Evolutionary conservation across 139 green algal genomes (phyloP).

Genomic region (Coccomyxa sp.): DNA sequence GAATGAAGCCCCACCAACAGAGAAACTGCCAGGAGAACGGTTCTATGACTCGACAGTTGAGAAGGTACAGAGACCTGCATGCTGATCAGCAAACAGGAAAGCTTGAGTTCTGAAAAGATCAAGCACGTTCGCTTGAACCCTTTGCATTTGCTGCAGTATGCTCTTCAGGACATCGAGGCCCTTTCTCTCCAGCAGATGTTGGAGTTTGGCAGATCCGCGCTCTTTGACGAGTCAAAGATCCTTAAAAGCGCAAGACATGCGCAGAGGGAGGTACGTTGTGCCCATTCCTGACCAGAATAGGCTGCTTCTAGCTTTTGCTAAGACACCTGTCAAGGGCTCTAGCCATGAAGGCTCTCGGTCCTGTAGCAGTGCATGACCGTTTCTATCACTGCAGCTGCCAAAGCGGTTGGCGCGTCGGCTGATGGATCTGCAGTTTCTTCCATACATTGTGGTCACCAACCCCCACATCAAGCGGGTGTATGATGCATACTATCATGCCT

Average conservation of each 20-base stretch:
- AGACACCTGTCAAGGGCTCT: too few species aligned
- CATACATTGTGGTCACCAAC: conserved; percentile 88
- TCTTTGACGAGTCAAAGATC: conserved; percentile 34
- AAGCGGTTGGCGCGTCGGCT: conserved; percentile 75
- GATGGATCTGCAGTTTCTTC: conserved; percentile 86
- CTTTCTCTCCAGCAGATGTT: conserved; percentile 68
- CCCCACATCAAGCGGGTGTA: conserved; percentile 84
- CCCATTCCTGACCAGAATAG: neutral
- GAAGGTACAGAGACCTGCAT: conserved; percentile 20
- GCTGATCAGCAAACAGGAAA: too few species aligned
- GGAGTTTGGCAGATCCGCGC: conserved; percentile 45
- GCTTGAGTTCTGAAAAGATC: neutral
- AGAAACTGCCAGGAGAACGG: neutral
- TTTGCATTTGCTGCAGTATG: conserved; percentile 35
- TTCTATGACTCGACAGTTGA: conserved; percentile 70
- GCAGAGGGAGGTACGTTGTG: conserved; percentile 46
- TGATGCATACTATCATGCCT: conserved; percentile 70
- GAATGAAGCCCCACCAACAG: neutral
- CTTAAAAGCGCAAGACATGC: conserved; percentile 53
- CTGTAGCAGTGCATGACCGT: too few species aligned
- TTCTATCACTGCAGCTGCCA: conserved; percentile 61
- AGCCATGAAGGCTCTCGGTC: too few species aligned
- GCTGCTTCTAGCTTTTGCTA: too few species aligned
- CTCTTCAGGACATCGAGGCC: conserved; percentile 39
- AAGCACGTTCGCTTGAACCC: neutral